Evolutionary conservation across 2,329 filamentous ascomycete genomes (phyloP).

Genomic region (Emericellopsis cladophorae): DNA sequence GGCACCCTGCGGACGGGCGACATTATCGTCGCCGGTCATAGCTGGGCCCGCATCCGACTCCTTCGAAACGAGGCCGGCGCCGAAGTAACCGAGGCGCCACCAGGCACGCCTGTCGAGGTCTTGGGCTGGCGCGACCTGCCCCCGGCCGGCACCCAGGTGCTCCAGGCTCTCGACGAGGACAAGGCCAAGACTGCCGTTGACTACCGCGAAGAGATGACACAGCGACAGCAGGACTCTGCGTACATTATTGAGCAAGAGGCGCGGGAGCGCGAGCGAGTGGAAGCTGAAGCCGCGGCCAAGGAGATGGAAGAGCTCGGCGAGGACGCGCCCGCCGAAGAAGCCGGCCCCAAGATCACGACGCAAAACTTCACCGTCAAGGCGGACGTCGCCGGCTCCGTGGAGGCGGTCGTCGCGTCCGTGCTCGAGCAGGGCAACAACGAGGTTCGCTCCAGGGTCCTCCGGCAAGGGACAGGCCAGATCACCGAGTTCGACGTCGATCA

Average conservation of each 20-base stretch:
- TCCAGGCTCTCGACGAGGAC: slow-evolving; percentile 70
- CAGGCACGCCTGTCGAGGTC: slow-evolving; percentile 83
- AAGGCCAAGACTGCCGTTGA: slow-evolving; percentile 67
- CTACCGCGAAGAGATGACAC: slow-evolving; percentile 60
- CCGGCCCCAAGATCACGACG: slow-evolving; percentile 27
- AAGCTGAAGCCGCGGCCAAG: slow-evolving; percentile 20
- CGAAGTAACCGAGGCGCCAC: slow-evolving; percentile 59
- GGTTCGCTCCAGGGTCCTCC: slow-evolving; percentile 63
- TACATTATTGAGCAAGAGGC: slow-evolving; percentile 66
- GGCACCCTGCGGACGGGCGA: slow-evolving; percentile 76
- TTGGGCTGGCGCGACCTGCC: slow-evolving; percentile 86
- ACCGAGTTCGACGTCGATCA: slow-evolving; percentile 83
- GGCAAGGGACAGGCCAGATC: slow-evolving; percentile 64
- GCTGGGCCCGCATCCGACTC: slow-evolving; percentile 76
- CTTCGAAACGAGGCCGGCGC: slow-evolving; percentile 76
- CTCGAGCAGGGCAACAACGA: slow-evolving; percentile 74
- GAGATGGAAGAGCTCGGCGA: slow-evolving; percentile 21
- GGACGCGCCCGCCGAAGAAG: slow-evolving; percentile 16
- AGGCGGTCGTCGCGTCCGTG: slow-evolving; percentile 73
- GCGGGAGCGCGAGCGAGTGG: slow-evolving; percentile 42
- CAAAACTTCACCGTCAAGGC: slow-evolving; percentile 83
- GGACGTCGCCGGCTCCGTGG: slow-evolving; percentile 86
- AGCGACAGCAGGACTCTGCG: slow-evolving; percentile 61
- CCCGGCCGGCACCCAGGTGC: slow-evolving; percentile 71
- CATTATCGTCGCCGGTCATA: slow-evolving; percentile 74